These are phyloP conservation scores for Aureobasidium uvarum DNA, from an alignment of 2,329 filamentous ascomycete genomes.

Conservation along the genomic window DNA sequence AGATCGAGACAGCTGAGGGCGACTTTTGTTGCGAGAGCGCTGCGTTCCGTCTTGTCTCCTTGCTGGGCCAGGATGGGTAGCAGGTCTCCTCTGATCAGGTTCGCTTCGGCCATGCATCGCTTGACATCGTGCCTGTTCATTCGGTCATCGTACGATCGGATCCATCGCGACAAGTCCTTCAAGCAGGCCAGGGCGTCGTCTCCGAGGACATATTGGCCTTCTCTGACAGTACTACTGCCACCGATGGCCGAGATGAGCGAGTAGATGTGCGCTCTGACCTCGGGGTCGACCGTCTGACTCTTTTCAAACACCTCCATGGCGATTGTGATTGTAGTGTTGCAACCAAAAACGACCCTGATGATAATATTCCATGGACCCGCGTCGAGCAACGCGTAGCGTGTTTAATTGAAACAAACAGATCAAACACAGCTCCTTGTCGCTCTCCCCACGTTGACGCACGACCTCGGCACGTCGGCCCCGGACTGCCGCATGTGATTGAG, in stretches of 20 bases:
- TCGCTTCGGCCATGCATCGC: conserved; percentile 85
- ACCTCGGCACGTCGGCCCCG: conserved; percentile 17
- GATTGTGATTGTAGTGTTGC: not conserved
- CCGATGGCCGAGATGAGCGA: conserved; percentile 93
- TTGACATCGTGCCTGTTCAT: conserved; percentile 93
- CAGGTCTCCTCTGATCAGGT: conserved; percentile 85
- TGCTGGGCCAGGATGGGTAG: conserved; percentile 83
- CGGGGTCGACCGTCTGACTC: conserved; percentile 66
- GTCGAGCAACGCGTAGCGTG: conserved; percentile 16
- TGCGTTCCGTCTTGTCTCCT: conserved; percentile 71
- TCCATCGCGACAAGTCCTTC: conserved; percentile 91
- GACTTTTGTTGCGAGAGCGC: conserved; percentile 72
- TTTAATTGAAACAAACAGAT: conserved; percentile 17
- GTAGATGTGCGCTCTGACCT: conserved; percentile 89
- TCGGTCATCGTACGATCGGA: conserved; percentile 91
- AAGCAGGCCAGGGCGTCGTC: conserved; percentile 90
- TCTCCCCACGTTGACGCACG: not conserved
- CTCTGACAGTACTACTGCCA: conserved; percentile 74
- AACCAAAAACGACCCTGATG: not conserved
- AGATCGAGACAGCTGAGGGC: conserved; percentile 86
- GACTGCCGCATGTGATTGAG: conserved; percentile 11
- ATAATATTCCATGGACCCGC: not conserved
- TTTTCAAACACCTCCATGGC: conserved; percentile 36
- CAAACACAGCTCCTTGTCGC: conserved; percentile 4
- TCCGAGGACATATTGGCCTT: conserved; percentile 81